A percentile compares a stretch with the other conserved stretches of the same genome.
phyloP scores from a whole-genome alignment of 2,329 filamentous ascomycete genomes.

The Colletotrichum agaves region DNA sequence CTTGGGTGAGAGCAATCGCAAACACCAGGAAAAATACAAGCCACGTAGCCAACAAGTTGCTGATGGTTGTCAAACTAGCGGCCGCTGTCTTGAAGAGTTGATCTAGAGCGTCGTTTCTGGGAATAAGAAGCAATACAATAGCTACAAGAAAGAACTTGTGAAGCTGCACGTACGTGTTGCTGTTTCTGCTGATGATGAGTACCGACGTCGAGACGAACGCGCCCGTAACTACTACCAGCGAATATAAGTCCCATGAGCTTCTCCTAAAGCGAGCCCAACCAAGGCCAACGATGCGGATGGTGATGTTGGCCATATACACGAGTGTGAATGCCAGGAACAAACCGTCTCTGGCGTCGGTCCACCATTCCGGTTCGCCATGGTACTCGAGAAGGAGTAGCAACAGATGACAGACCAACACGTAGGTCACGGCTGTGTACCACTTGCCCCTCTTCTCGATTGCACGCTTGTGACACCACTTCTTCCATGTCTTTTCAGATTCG shows the following conservation, averaged over 20 bases:
- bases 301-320: slow-evolving; percentile 84
- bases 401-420: slow-evolving; percentile 83
- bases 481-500: slow-evolving; percentile 80
- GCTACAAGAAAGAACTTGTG: slow-evolving; percentile 96
- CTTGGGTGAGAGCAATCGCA: slow-evolving; percentile 94
- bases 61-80: slow-evolving; percentile 89
- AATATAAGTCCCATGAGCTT: slow-evolving; percentile 96
- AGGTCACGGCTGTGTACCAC: slow-evolving; percentile 88
- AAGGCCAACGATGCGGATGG: slow-evolving; percentile 85
- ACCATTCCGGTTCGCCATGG: slow-evolving; percentile 77
- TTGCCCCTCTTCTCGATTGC: slow-evolving; percentile 93
- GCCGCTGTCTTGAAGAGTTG: slow-evolving; percentile 99
- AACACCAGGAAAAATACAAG: slow-evolving; percentile 96
- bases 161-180: slow-evolving; percentile 77
- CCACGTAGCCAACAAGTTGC: slow-evolving; percentile 95
- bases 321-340: slow-evolving; percentile 85
- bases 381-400: slow-evolving; percentile 87
- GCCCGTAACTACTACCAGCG: slow-evolving; percentile 80
- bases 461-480: slow-evolving; percentile 93
- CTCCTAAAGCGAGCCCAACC: slow-evolving; percentile 92
- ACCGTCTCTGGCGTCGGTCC: slow-evolving; percentile 77
- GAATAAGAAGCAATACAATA: slow-evolving; percentile 89
- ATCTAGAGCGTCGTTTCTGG: slow-evolving; percentile 94
- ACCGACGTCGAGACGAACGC: slow-evolving; percentile 84
- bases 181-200: slow-evolving; percentile 69